Evolutionary conservation across 2,329 filamentous ascomycete species (phyloP).

Genomic region (Xylariomycetidae sp.): DNA sequence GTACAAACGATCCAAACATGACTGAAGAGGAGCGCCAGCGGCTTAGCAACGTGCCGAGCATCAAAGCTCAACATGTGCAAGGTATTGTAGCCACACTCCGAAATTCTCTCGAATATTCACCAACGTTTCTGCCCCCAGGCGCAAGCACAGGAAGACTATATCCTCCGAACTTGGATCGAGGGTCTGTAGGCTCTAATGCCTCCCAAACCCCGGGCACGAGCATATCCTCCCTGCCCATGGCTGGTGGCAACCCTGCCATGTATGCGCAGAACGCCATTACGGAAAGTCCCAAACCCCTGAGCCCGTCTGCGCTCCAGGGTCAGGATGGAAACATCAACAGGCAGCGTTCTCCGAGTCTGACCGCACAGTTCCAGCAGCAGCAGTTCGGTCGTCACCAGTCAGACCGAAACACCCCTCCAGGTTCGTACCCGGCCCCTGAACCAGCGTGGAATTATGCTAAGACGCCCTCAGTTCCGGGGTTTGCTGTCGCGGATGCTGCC

Average conservation of each 20-base stretch:
- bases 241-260: conserved; percentile 44
- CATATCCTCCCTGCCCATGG: conserved; percentile 43
- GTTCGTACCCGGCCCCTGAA: conserved; percentile 28
- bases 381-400: conserved; percentile 55
- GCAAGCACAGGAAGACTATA: conserved; percentile 52
- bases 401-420: conserved; percentile 52
- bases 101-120: conserved; percentile 56
- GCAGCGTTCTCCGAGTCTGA: conserved; percentile 62
- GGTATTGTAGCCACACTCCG: conserved; percentile 43
- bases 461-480: conserved; percentile 22
- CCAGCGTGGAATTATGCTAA: conserved; percentile 23
- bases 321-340: conserved; percentile 50
- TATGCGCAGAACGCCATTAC: conserved; percentile 73
- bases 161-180: conserved; percentile 56
- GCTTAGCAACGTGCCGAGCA: conserved; percentile 69
- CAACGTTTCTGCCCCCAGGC: conserved; percentile 69
- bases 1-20: conserved; percentile 56
- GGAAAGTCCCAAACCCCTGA: conserved; percentile 82
- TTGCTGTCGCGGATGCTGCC: conserved; percentile 25
- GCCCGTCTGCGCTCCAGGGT: conserved; percentile 50
- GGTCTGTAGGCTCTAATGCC: conserved; percentile 49
- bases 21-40: conserved; percentile 56
- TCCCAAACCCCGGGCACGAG: conserved; percentile 50
- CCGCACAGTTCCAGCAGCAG: conserved; percentile 61
- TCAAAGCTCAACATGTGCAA: conserved; percentile 67